Evolutionary conservation across 306 rosid species (phyloP).

Genomic region (Citrullus mucosospermus): DNA sequence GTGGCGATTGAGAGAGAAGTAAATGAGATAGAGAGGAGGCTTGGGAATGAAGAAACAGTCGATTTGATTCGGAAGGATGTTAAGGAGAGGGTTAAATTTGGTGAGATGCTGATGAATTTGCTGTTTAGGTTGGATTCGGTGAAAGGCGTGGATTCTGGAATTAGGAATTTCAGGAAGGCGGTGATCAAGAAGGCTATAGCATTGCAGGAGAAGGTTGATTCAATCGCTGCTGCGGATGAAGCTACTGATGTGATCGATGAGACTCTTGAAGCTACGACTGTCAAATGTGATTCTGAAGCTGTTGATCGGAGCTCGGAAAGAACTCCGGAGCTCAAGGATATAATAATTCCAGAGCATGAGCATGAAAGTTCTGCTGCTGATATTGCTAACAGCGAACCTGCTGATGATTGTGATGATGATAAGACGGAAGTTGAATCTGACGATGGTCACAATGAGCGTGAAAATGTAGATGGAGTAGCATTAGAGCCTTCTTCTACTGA

Average conservation of each 20-base stretch:
- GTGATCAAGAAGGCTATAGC: constrained; percentile 48
- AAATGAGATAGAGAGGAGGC: constrained; percentile 21
- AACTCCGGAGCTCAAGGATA: not conserved
- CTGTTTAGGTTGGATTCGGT: constrained; percentile 52
- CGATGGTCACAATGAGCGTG: not conserved
- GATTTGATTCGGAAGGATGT: constrained; percentile 25
- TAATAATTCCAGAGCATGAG: not conserved
- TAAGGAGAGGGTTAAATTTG: constrained; percentile 41
- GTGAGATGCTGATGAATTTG: constrained; percentile 54
- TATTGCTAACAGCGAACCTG: not conserved
- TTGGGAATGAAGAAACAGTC: constrained; percentile 10
- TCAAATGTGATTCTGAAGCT: not conserved
- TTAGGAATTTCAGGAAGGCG: constrained; percentile 44
- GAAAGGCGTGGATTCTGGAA: constrained; percentile 31
- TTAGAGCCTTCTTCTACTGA: not conserved
- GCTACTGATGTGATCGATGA: not conserved
- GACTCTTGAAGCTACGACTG: not conserved
- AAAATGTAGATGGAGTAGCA: not conserved
- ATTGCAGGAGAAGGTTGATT: constrained; percentile 51
- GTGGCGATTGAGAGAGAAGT: constrained; percentile 28
- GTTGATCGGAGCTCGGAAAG: not conserved
- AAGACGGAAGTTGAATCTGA: not conserved
- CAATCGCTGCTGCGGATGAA: constrained; percentile 1
- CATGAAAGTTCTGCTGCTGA: not conserved
- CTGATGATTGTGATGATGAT: not conserved